Evolutionary conservation across 1,284 basidiomycete species (phyloP).

Genomic region (Stereum hirsutum): DNA sequence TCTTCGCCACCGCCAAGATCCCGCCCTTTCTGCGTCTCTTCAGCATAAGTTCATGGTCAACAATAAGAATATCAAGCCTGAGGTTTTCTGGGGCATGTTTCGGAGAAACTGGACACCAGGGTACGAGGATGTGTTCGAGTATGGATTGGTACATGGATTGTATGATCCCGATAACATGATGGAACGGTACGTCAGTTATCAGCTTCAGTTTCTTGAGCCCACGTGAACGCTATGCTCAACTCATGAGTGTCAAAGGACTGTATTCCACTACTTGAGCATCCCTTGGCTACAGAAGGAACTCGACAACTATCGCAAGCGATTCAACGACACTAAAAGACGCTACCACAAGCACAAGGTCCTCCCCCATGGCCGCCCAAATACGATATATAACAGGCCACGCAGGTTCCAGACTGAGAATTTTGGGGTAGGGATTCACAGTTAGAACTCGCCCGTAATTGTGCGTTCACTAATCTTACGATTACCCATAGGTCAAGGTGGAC

Average conservation of each 20-base stretch:
- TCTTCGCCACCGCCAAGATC: slow-evolving; percentile 24
- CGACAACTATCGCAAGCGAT: slow-evolving; percentile 15
- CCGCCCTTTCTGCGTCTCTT: slow-evolving; percentile 20
- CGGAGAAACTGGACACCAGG: slow-evolving; percentile 21
- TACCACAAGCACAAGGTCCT: slow-evolving; percentile 22
- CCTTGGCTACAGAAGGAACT: slow-evolving; percentile 29
- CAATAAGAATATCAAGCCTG: slow-evolving; percentile 10
- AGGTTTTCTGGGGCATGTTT: not conserved
- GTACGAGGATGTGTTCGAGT: slow-evolving; percentile 24
- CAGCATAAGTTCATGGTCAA: slow-evolving; percentile 24
- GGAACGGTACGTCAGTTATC: slow-evolving; percentile 17
- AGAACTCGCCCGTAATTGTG: not conserved
- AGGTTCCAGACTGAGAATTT: slow-evolving; percentile 16
- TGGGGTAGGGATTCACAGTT: slow-evolving; percentile 14
- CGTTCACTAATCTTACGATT: not conserved
- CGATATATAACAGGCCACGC: slow-evolving; percentile 15
- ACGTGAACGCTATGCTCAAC: not conserved
- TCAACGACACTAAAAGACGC: slow-evolving; percentile 17
- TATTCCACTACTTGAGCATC: slow-evolving; percentile 27
- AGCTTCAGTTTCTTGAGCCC: not conserved
- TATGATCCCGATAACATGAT: slow-evolving; percentile 21
- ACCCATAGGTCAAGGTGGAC: not conserved
- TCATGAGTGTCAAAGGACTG: slow-evolving; percentile 15
- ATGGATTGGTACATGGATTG: slow-evolving; percentile 19
- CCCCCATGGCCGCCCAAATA: slow-evolving; percentile 23